Evolutionary conservation across 257 asterid species (phyloP).

Genomic region (Jacaranda mimosifolia): DNA sequence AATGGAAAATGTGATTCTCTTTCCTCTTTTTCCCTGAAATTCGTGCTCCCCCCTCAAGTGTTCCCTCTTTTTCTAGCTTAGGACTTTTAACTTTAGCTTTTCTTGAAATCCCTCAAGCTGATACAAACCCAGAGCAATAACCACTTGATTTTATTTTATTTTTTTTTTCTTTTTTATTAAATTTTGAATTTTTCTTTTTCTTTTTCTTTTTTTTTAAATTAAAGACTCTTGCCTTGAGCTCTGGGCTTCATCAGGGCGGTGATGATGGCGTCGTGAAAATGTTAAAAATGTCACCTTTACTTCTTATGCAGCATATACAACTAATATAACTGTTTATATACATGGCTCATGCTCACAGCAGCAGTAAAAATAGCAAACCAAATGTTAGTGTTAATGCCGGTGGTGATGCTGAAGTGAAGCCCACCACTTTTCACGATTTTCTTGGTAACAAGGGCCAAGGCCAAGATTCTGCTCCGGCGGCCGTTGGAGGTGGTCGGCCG

Average conservation of each 20-base stretch:
- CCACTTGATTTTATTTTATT: background rate
- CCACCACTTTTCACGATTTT: constrained; percentile 85
- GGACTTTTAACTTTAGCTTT: constrained; percentile 18
- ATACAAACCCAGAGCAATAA: constrained; percentile 3
- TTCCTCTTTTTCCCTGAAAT: constrained; percentile 54
- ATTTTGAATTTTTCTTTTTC: background rate
- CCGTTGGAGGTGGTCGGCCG: constrained; percentile 52
- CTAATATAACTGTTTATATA: background rate
- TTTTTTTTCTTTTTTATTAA: background rate
- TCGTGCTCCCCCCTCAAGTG: constrained; percentile 48
- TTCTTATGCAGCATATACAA: constrained; percentile 30
- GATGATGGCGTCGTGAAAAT: constrained; percentile 37
- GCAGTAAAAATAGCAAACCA: constrained; percentile 40
- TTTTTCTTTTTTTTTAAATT: too few species aligned
- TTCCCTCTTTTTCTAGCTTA: constrained; percentile 25
- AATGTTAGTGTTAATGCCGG: constrained; percentile 39
- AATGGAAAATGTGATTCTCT: constrained; percentile 32
- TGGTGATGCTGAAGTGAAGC: constrained; percentile 62
- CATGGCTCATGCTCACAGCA: constrained; percentile 83
- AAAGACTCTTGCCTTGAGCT: constrained; percentile 44
- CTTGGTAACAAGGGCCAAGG: constrained; percentile 63
- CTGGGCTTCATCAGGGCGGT: constrained; percentile 36
- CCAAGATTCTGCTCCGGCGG: constrained; percentile 57
- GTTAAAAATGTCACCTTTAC: constrained; percentile 39
- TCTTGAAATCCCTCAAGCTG: constrained; percentile 41